Conservation (phyloP, 2,329 filamentous ascomycete species). For the Hypoxylon sp. region DNA sequence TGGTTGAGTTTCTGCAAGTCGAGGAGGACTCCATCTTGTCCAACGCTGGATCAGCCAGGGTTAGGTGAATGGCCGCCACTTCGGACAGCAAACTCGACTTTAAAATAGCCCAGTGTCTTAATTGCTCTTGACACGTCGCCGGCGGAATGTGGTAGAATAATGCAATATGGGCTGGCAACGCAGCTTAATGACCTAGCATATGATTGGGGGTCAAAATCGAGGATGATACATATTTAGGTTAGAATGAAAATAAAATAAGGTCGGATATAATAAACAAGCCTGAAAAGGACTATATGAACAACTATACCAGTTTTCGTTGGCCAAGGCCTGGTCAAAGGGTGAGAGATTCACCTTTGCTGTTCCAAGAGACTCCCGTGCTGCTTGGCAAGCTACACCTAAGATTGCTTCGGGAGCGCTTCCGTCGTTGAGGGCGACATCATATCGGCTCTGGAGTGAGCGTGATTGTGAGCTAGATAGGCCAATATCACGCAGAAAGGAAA, state of each 20-base stretch:
- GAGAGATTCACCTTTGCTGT: background rate
- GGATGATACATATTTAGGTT: background rate
- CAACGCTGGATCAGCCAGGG: slow-evolving; percentile 39
- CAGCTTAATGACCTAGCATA: slow-evolving; percentile 37
- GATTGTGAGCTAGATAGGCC: background rate
- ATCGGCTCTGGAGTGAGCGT: background rate
- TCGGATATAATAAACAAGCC: background rate
- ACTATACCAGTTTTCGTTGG: slow-evolving; percentile 6
- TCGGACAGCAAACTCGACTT: slow-evolving; percentile 38
- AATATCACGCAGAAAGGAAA: background rate
- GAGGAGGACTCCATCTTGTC: slow-evolving; percentile 42
- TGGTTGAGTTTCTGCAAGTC: slow-evolving; percentile 47
- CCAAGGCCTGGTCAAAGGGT: background rate
- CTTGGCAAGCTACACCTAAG: background rate
- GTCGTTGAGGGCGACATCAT: background rate
- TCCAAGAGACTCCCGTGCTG: background rate
- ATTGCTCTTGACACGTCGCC: slow-evolving; percentile 28
- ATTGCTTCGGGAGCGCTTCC: background rate
- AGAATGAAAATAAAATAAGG: background rate
- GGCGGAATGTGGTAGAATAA: slow-evolving; percentile 22
- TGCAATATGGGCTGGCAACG: slow-evolving; percentile 34
- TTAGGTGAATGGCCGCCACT: slow-evolving; percentile 45
- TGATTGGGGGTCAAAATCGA: background rate
- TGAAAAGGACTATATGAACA: background rate
- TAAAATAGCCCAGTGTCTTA: slow-evolving; percentile 33